phyloP scores from a whole-genome alignment of 2,329 filamentous ascomycete species.

The Ceratocystis eucalypticola region DNA sequence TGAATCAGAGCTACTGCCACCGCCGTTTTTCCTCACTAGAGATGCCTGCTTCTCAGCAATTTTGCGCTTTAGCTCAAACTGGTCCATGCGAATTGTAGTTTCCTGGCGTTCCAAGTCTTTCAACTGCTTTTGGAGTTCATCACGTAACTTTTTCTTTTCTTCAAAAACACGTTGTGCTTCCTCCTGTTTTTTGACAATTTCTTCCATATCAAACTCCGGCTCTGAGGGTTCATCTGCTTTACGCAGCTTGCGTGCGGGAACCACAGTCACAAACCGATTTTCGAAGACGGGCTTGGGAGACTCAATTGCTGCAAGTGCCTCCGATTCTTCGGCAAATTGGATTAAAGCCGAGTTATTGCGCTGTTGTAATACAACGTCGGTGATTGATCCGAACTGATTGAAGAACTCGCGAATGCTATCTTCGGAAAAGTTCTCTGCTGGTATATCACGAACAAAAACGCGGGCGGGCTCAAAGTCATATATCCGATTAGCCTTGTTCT shows the following conservation, averaged over 20 bases:
- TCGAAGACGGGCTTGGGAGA: constrained; percentile 74
- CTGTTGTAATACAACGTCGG: constrained; percentile 49
- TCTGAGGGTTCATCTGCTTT: constrained; percentile 25
- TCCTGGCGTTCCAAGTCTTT: constrained; percentile 53
- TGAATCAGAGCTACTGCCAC: constrained; percentile 25
- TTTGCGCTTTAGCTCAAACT: constrained; percentile 50
- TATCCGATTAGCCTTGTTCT: constrained; percentile 47
- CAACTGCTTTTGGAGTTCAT: constrained; percentile 48
- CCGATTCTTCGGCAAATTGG: constrained; percentile 51
- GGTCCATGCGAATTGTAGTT: constrained; percentile 46
- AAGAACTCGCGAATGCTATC: constrained; percentile 56
- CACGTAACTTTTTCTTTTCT: constrained; percentile 48
- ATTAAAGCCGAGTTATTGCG: constrained; percentile 56
- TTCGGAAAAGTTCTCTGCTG: constrained; percentile 55
- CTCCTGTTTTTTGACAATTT: constrained; percentile 53
- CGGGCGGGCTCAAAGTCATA: constrained; percentile 50
- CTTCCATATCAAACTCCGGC: constrained; percentile 53
- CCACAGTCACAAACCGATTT: constrained; percentile 70
- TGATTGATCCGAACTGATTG: constrained; percentile 53
- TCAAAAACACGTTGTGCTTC: constrained; percentile 58
- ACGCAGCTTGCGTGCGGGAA: constrained; percentile 5
- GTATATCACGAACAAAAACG: constrained; percentile 67
- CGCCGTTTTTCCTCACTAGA: constrained; percentile 27
- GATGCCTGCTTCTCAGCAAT: constrained; percentile 50
- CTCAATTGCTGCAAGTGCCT: constrained; percentile 56